These are phyloP conservation scores for Pichia sp. DNA, from an alignment of 1,139 yeast genomes.

Conservation along the genomic window DNA sequence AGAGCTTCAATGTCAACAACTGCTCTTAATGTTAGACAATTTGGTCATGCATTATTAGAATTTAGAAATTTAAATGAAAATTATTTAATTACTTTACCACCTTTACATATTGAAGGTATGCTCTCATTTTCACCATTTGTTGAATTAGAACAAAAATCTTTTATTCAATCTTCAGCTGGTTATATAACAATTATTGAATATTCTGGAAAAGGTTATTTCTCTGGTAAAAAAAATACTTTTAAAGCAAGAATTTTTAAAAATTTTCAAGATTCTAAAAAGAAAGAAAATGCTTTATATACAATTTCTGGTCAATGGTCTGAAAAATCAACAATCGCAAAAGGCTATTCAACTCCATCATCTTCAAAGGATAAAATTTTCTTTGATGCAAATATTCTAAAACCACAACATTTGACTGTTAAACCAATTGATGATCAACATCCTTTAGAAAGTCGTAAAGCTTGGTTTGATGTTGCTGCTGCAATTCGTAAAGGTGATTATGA, in stretches of 20 bases:
- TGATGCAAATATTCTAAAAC: conserved; percentile 51
- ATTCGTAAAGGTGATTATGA: conserved; percentile 69
- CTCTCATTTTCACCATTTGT: conserved; percentile 80
- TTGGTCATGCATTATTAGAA: conserved; percentile 78
- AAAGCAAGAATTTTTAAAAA: conserved; percentile 73
- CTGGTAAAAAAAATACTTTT: conserved; percentile 92
- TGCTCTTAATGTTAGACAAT: conserved; percentile 78
- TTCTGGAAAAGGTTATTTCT: conserved; percentile 89
- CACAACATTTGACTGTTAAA: conserved; percentile 62
- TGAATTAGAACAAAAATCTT: conserved; percentile 80
- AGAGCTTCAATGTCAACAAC: conserved; percentile 79
- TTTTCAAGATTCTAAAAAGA: conserved; percentile 40
- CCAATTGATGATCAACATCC: conserved; percentile 70
- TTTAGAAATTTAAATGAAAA: conserved; percentile 55
- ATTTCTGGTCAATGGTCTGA: conserved; percentile 93
- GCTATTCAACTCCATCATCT: conserved; percentile 27
- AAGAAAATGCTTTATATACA: conserved; percentile 67
- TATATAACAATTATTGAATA: conserved; percentile 69
- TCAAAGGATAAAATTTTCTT: conserved; percentile 42
- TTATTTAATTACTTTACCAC: conserved; percentile 83
- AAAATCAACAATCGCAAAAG: conserved; percentile 46
- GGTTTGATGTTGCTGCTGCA: conserved; percentile 87
- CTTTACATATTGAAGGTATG: conserved; percentile 92
- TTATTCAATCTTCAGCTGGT: conserved; percentile 77
- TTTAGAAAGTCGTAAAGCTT: conserved; percentile 77